phyloP scores from a whole-genome alignment of 2,329 filamentous ascomycete species.

The Fusarium sp. region DNA sequence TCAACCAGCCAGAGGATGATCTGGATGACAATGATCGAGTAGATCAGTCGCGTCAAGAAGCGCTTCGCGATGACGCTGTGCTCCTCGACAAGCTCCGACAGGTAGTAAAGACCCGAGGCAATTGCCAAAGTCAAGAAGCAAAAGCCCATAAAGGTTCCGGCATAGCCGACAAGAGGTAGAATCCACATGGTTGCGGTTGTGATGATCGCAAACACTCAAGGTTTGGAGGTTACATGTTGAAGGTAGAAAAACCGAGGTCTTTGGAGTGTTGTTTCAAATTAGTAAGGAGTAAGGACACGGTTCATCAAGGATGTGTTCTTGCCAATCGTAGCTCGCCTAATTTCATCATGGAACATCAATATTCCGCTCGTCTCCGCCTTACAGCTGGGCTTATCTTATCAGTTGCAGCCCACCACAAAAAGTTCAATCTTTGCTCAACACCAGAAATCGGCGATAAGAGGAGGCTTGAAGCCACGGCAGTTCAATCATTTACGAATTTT shows the following conservation, averaged over 20 bases:
- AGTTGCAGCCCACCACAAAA: constrained; percentile 46
- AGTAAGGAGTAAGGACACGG: constrained; percentile 33
- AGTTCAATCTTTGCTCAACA: constrained; percentile 39
- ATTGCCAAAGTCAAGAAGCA: constrained; percentile 95
- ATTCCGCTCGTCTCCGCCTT: constrained; percentile 7
- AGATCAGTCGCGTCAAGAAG: constrained; percentile 87
- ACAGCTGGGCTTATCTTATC: constrained; percentile 34
- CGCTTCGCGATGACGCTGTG: constrained; percentile 94
- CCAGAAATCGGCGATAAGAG: constrained; percentile 24
- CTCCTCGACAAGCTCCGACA: constrained; percentile 97
- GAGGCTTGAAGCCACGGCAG: constrained; percentile 4
- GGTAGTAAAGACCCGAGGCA: constrained; percentile 97
- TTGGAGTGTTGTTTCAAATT: constrained; percentile 11
- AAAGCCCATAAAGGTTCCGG: constrained; percentile 90
- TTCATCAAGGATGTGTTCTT: constrained; percentile 24
- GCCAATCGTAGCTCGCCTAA: constrained; percentile 33
- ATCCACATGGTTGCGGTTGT: constrained; percentile 82
- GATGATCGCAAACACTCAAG: constrained; percentile 21
- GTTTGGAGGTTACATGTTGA: constrained; percentile 41
- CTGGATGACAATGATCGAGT: constrained; percentile 81
- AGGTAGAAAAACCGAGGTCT: constrained; percentile 19
- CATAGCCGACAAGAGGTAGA: constrained; percentile 89
- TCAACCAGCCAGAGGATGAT: constrained; percentile 82
- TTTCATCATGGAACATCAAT: constrained; percentile 13
- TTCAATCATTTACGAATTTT: not conserved